Conservation (phyloP, 441 rosid genomes). For the Rhodomyrtus psidioides region DNA sequence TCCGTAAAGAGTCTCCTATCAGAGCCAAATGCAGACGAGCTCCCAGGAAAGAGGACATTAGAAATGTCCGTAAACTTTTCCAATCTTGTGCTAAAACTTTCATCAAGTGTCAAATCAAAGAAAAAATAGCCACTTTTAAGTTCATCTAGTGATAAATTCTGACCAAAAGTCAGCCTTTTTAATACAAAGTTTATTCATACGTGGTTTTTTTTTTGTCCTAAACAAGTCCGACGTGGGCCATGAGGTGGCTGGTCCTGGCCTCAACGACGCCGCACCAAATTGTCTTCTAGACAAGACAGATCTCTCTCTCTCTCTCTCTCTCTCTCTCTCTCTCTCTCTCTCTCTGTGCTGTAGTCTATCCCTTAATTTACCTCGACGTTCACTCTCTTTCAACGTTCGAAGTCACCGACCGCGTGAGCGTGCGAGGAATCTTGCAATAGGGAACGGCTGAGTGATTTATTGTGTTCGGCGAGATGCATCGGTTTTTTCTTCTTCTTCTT, state of each 20-base stretch:
- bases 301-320: background rate
- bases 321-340: background rate
- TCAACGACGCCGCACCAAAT: background rate
- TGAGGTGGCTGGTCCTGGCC: background rate
- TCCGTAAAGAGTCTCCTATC: too few species aligned
- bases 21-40: too few species aligned
- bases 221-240: background rate
- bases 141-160: too few species aligned
- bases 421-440: background rate
- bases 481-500: background rate
- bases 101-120: too few species aligned
- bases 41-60: too few species aligned
- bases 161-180: too few species aligned
- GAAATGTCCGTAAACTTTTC: too few species aligned
- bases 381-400: background rate
- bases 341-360: background rate
- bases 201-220: too few species aligned
- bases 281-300: background rate
- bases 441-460: background rate
- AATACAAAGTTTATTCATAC: too few species aligned
- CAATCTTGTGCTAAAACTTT: too few species aligned
- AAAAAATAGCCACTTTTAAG: too few species aligned
- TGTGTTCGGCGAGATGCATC: too few species aligned
- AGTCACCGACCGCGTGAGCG: fast-evolving
- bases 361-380: background rate